Evolutionary conservation across 192 early-diverging fungal genomes (phyloP).

Genomic region (Coemansia sp.): DNA sequence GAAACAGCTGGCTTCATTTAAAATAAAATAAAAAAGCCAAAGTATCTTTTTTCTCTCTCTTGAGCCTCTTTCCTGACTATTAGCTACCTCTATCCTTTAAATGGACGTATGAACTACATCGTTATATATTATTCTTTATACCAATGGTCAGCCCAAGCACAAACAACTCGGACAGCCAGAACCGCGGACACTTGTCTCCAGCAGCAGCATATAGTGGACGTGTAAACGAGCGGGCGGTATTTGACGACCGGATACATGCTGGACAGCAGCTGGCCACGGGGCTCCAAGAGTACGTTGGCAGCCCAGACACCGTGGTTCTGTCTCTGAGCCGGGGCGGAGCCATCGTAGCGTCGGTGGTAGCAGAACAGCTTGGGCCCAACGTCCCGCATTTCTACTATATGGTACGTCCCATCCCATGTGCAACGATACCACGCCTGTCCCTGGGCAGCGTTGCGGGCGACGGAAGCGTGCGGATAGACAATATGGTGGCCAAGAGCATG

Average conservation of each 20-base stretch:
- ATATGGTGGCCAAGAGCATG: slow-evolving; percentile 33
- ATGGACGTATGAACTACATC: neutral
- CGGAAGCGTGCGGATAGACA: slow-evolving; percentile 51
- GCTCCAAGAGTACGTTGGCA: slow-evolving; percentile 29
- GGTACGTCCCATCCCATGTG: slow-evolving; percentile 39
- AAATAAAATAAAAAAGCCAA: too few relatives aligned
- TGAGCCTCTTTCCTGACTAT: neutral
- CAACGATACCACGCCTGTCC: slow-evolving; percentile 39
- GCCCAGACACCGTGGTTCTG: slow-evolving; percentile 29
- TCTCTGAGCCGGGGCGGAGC: slow-evolving; percentile 55
- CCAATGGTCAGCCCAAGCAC: slow-evolving; percentile 11
- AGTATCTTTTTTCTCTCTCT: neutral
- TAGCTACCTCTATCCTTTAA: neutral
- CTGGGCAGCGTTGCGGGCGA: slow-evolving; percentile 55
- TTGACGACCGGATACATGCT: slow-evolving; percentile 45
- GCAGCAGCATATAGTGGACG: neutral
- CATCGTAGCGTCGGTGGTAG: slow-evolving; percentile 34
- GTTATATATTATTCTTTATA: neutral
- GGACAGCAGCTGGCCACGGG: slow-evolving; percentile 41
- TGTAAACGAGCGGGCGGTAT: slow-evolving; percentile 11
- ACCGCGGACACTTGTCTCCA: neutral
- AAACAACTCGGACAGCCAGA: slow-evolving; percentile 14
- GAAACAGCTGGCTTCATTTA: too few relatives aligned
- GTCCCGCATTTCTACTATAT: slow-evolving; percentile 44
- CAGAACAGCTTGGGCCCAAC: slow-evolving; percentile 18